These are phyloP conservation scores for Tripterygium wilfordii DNA, from an alignment of 177 flowering plant genomes.

Conservation along the genomic window DNA sequence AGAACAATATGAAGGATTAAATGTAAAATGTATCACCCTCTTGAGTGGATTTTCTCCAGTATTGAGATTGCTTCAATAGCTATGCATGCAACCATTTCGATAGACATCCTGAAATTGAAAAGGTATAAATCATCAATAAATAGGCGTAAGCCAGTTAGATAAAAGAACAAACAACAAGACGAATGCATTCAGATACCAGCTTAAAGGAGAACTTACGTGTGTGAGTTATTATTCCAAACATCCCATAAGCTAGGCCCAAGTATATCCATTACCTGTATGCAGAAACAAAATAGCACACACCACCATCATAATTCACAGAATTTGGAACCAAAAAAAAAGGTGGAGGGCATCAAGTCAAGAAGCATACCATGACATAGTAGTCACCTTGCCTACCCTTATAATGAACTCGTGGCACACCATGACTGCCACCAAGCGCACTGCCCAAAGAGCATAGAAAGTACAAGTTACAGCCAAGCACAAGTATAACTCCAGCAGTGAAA, in stretches of 20 bases:
- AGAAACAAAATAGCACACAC: too few species aligned
- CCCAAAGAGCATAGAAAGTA: conserved; percentile 9
- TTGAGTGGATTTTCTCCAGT: conserved; percentile 88
- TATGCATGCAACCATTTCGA: conserved; percentile 93
- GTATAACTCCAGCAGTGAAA: background rate
- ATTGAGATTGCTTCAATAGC: conserved; percentile 94
- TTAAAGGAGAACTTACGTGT: conserved; percentile 47
- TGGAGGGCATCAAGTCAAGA: background rate
- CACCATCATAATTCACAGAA: too few species aligned
- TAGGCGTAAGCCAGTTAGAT: background rate
- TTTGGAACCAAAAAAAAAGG: background rate
- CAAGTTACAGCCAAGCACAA: background rate
- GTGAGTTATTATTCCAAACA: conserved; percentile 79
- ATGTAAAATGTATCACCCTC: conserved; percentile 46
- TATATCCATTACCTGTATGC: conserved; percentile 87
- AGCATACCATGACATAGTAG: conserved; percentile 76
- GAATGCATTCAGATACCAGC: background rate
- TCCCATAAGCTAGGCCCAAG: conserved; percentile 99
- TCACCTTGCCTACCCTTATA: conserved; percentile 86
- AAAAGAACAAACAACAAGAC: background rate
- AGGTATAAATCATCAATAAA: background rate
- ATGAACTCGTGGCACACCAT: conserved; percentile 82
- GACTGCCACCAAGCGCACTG: conserved; percentile 85
- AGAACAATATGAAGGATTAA: background rate
- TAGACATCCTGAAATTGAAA: conserved; percentile 64